phyloP scores from a whole-genome alignment of 2,329 filamentous ascomycete species.

The Metarhizium rileyi region DNA sequence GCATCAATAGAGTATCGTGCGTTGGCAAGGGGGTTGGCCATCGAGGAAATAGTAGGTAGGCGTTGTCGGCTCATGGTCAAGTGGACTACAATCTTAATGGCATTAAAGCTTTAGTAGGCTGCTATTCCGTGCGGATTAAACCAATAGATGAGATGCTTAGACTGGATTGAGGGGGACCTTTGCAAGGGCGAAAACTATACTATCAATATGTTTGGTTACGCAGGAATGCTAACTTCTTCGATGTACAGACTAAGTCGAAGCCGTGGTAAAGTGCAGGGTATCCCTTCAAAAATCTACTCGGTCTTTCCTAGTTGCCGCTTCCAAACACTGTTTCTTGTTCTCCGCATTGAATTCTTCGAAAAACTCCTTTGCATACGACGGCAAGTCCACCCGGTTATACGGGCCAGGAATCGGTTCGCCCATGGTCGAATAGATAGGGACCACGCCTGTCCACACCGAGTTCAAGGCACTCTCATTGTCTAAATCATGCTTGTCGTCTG shows the following conservation, averaged over 20 bases:
- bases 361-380: constrained; percentile 47
- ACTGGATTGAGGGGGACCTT: too few species aligned
- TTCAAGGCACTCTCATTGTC: constrained; percentile 31
- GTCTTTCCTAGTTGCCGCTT: constrained; percentile 16
- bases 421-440: constrained; percentile 53
- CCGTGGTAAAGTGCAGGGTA: background rate
- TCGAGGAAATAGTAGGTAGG: background rate
- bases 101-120: too few species aligned
- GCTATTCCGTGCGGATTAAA: too few species aligned
- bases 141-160: too few species aligned
- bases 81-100: too few species aligned
- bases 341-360: constrained; percentile 28
- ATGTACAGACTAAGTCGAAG: background rate
- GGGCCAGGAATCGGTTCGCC: constrained; percentile 52
- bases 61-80: too few species aligned
- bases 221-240: background rate
- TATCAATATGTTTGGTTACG: too few species aligned
- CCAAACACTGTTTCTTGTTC: constrained; percentile 18
- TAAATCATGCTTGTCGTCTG: constrained; percentile 40
- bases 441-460: constrained; percentile 45
- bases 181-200: too few species aligned
- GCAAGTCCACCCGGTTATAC: constrained; percentile 51
- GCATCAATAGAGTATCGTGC: background rate
- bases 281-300: background rate
- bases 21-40: background rate